A percentile compares a stretch with the other conserved stretches of the same genome.
Conservation (phyloP, 1,139 yeast genomes). For the Debaryomyces sp. region DNA sequence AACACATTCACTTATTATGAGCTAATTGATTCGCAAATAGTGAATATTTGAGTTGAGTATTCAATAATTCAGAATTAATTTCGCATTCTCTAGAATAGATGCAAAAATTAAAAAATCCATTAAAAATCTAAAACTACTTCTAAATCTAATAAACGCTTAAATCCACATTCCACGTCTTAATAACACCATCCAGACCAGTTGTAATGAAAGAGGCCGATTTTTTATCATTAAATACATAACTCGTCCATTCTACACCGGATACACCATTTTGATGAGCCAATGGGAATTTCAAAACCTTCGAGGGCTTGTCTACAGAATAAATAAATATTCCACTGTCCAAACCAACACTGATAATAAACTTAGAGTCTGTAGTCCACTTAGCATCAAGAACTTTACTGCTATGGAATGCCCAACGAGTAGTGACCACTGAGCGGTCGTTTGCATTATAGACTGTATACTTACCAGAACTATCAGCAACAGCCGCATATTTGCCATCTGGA, state of each 20-base stretch:
- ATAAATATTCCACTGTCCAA: conserved; percentile 80
- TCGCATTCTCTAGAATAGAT: background rate
- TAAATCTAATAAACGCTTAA: conserved; percentile 20
- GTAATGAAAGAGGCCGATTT: conserved; percentile 50
- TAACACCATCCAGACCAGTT: conserved; percentile 80
- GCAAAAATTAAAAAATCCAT: background rate
- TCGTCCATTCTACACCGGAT: conserved; percentile 69
- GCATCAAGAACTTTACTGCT: conserved; percentile 78
- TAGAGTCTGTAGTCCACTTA: conserved; percentile 76
- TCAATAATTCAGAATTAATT: background rate
- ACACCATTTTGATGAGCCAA: conserved; percentile 93
- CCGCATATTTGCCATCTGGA: conserved; percentile 67
- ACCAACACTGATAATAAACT: conserved; percentile 75
- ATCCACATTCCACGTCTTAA: conserved; percentile 71
- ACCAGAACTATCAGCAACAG: conserved; percentile 87
- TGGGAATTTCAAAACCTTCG: conserved; percentile 69
- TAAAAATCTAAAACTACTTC: background rate
- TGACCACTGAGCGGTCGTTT: conserved; percentile 58
- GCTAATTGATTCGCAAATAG: background rate
- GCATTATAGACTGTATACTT: conserved; percentile 73
- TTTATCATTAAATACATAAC: conserved; percentile 28
- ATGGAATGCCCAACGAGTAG: conserved; percentile 96
- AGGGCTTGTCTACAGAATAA: conserved; percentile 78
- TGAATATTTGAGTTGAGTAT: background rate
- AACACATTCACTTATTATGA: too few species aligned